Evolutionary conservation across 106 monocot genomes (phyloP), one percentile per base, ranked within the genome.

Genomic region (Apostasia ramifera): DNA sequence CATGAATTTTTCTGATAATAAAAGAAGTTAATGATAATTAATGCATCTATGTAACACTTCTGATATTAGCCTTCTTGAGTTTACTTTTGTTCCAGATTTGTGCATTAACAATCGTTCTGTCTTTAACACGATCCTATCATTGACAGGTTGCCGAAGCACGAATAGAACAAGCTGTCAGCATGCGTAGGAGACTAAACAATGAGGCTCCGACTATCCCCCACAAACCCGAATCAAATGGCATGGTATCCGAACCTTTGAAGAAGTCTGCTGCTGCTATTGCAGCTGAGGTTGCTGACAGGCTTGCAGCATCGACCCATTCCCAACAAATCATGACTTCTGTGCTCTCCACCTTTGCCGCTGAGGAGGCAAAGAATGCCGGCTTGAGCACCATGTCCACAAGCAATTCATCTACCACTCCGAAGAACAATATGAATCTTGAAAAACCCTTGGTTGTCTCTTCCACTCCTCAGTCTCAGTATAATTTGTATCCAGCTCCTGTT

Each of bases 251-350:
- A 9, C 13, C 43, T 62, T 59, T 77, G 62, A 90, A 82, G 70
- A 93, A 77, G 67, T 69, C 85, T 10, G 75, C 87, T 13, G 80
- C 88, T 5, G 85, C 88, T 13, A 91, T 84, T 68, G 94, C 94
- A 50, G 88, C 88, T 2, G 90, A 86, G 75, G 84, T 98, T 62
- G 97, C 92, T 6, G 97, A 98, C 68, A 84, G 64, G 67, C 79
- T 98, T 13, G 81, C 97, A 42, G 97, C 97, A 15, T 93, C 98
- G 6, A 80, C 87, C 40, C 87, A 83, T 63, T 98, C 98, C 40
- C 92, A 92, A 47, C 98, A 93, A 63, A 93, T 98, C 59, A 87
- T 98, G 90, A 85, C 89, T 0, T 98, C 98, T 0, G 98, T 93
- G 37, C 87, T 98, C 5, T 92, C 98, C 13, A 75, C 83, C 58